Percentiles rank a stretch among this genome's conserved stretches.
Conservation (phyloP, 305 asterid species). For the Rubia tinctorum region DNA sequence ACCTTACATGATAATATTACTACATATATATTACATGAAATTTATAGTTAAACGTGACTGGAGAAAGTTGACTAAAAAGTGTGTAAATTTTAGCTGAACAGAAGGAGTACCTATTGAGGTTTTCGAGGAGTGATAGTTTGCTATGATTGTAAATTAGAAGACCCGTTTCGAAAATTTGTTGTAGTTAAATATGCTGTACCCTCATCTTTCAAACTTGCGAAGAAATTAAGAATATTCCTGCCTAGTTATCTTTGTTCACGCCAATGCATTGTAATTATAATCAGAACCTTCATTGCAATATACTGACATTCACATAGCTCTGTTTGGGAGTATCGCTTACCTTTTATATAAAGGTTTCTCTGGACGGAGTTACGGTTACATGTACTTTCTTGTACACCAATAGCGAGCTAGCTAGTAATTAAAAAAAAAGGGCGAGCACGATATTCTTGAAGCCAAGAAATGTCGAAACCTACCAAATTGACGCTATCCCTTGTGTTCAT, state of each 20-base stretch:
- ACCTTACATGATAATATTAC: too few relatives aligned
- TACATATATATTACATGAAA: too few relatives aligned
- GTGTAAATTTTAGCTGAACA: too few relatives aligned
- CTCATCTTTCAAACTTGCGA: neutral
- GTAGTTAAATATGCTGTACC: too few relatives aligned
- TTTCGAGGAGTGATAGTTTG: too few relatives aligned
- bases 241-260: neutral
- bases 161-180: too few relatives aligned
- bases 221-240: neutral
- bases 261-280: neutral
- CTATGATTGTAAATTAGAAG: too few relatives aligned
- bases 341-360: neutral
- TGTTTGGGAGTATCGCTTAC: neutral
- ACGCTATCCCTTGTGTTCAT: slow-evolving; percentile 3
- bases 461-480: slow-evolving; percentile 20
- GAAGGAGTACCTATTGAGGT: too few relatives aligned
- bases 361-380: neutral
- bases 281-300: neutral
- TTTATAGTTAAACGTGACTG: too few relatives aligned
- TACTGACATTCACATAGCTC: neutral
- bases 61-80: too few relatives aligned
- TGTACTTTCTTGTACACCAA: neutral
- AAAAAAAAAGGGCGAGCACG: neutral
- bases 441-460: slow-evolving; percentile 12
- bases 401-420: neutral